Conservation (phyloP, 108 stramenopile genomes). For the Schizochytrium sp. region DNA sequence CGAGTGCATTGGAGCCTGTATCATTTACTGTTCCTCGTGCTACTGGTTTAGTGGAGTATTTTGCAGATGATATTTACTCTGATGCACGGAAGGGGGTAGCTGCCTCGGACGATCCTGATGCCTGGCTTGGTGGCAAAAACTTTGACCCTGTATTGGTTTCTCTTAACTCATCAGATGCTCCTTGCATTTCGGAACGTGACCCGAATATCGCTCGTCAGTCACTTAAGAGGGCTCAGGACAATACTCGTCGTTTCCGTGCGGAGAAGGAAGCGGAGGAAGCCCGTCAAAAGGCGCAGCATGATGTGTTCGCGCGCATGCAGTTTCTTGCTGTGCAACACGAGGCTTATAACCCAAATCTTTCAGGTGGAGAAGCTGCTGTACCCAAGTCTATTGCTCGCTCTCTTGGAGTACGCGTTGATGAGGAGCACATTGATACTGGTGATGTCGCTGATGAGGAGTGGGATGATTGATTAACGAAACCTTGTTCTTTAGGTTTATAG, state of each 20-base stretch:
- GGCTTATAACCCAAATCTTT: constrained; percentile 43
- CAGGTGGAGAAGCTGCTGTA: neutral
- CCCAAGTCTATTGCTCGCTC: neutral
- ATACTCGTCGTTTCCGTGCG: constrained; percentile 17
- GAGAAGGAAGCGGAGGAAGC: constrained; percentile 50
- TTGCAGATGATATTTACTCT: constrained; percentile 54
- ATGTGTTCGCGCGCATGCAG: constrained; percentile 42
- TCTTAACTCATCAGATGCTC: neutral
- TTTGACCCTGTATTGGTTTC: constrained; percentile 3
- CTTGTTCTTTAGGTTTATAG: no score
- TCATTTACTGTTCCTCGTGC: constrained; percentile 50
- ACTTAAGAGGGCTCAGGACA: constrained; percentile 9
- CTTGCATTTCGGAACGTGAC: neutral
- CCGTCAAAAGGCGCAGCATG: neutral
- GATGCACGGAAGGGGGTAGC: constrained; percentile 18
- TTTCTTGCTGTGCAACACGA: constrained; percentile 59
- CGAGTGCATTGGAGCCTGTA: constrained; percentile 30
- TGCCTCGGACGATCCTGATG: neutral
- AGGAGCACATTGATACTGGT: constrained; percentile 2
- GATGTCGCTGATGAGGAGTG: constrained; percentile 52
- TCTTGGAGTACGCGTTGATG: constrained; percentile 15
- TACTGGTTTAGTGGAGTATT: neutral
- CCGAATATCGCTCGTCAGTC: neutral
- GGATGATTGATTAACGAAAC: neutral
- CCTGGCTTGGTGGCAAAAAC: constrained; percentile 49